Percentiles rank a stretch among this genome's conserved stretches.
Conservation (phyloP, 73 alveolate genomes). For the Blepharisma japonicum region DNA sequence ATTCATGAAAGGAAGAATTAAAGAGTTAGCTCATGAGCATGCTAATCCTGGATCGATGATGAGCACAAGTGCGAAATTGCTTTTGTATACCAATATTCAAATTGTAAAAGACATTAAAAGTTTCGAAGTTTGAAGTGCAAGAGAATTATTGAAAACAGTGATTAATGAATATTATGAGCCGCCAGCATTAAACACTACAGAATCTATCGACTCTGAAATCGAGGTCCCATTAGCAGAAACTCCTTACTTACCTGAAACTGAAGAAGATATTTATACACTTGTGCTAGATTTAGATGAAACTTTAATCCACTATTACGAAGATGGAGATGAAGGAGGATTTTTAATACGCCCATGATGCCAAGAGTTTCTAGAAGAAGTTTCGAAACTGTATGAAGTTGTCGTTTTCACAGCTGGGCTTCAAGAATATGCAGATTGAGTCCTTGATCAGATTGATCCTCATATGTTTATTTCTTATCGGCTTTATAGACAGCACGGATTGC, state of each 20-base stretch:
- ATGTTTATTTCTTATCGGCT: conserved; percentile 37
- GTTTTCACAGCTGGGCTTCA: conserved; percentile 62
- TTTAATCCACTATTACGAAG: conserved; percentile 60
- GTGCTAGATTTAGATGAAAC: conserved; percentile 82
- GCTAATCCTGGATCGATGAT: conserved; percentile 9
- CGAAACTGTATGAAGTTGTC: conserved; percentile 46
- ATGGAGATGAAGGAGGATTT: conserved; percentile 50
- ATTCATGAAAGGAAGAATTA: not conserved
- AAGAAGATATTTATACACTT: conserved; percentile 47
- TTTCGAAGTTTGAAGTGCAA: conserved; percentile 15
- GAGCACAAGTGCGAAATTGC: not conserved
- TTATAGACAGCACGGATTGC: conserved; percentile 52
- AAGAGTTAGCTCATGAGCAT: not conserved
- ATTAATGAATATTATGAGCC: conserved; percentile 13
- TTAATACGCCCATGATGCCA: conserved; percentile 49
- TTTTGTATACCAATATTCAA: not conserved
- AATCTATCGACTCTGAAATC: conserved; percentile 3
- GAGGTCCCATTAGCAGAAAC: not conserved
- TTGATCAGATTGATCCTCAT: conserved; percentile 44
- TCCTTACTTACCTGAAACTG: conserved; percentile 16
- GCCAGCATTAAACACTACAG: conserved; percentile 20
- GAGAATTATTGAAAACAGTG: not conserved
- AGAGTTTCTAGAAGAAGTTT: conserved; percentile 44
- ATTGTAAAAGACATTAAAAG: conserved; percentile 8
- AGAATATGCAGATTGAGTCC: conserved; percentile 67